Base-by-base conservation (phyloP, 2,329 filamentous ascomycete genomes). In the Colletotrichum costaricense region DNA sequence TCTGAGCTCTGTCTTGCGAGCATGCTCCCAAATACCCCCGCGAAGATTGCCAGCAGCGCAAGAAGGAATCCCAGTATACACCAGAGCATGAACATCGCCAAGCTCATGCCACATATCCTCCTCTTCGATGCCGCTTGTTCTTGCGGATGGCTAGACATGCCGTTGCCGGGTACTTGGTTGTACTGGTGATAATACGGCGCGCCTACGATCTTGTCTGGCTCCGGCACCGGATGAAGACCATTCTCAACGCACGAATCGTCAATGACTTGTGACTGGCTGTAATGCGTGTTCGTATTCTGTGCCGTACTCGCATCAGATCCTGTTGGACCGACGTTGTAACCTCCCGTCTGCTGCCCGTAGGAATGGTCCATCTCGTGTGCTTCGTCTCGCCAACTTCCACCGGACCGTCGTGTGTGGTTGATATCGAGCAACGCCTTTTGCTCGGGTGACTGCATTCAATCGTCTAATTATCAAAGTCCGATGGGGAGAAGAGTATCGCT, bases 21-120 rank as follows among this genome's bases (percentile, higher is more conserved):
- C 58, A 68, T 72, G 52, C 22, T 63, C 1, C 69, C 64, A 24
- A 68, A 68, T 4, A 68, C 35, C 7, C 69, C 64, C 7, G 57
- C 64, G 3, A 72, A 19, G 6, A 68, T 49, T 0, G 46, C 28
- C 4, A 72, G 58, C 4, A 68, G 14, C 5, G 58, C 69, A 3
- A 68, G 33, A 8, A 68, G 52, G 24, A 63, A 58, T 2, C 38
- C 64, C 24, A 72, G 26, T 4, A 68, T 22, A 22, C 69, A 68
- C 35, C 66, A 62, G 14, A 72, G 57, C 9, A 68, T 26, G 9
- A 72, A 68, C 3, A 57, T n/a, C 12, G 42, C 35, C 12, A 28
- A 30, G 26, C 57, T 24, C 19, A 68, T n/a, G 8, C 56, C 64
- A 30, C 69, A 68, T 58, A 72, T 63, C 38, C 49, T 63, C n/a